A percentile compares a stretch with the other conserved stretches of the same genome.
These are phyloP conservation scores for barley (Hordeum vulgare) DNA, from an alignment of 176 grass and related monocot species.

Conservation along the genomic window DNA sequence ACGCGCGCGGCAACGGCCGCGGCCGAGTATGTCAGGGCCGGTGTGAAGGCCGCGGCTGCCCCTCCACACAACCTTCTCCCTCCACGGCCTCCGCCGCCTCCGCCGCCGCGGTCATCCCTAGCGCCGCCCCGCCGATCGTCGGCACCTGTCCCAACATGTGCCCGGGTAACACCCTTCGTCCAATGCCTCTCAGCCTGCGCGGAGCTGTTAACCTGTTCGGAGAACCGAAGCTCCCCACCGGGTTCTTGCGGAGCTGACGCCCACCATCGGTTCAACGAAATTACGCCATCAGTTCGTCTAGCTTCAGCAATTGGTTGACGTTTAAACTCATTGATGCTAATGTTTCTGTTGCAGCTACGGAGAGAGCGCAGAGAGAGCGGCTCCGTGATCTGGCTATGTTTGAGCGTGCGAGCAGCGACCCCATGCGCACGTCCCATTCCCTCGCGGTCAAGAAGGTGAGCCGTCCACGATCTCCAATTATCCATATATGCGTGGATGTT, in stretches of 20 bases:
- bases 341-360: constrained; percentile 45
- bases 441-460: constrained; percentile 91
- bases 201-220: not conserved
- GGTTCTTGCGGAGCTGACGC: not conserved
- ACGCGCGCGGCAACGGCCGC: not conserved
- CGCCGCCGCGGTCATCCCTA: not conserved
- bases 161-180: constrained; percentile 41
- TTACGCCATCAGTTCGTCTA: not conserved
- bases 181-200: not conserved
- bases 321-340: not conserved
- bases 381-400: constrained; percentile 81
- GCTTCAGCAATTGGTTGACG: not conserved
- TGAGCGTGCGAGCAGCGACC: constrained; percentile 57
- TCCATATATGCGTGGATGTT: not conserved
- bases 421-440: constrained; percentile 45
- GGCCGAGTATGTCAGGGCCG: constrained; percentile 19
- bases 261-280: constrained; percentile 11
- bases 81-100: not conserved
- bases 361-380: constrained; percentile 70
- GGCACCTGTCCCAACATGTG: constrained; percentile 92
- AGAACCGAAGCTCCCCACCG: not conserved
- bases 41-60: not conserved
- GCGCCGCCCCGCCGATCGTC: constrained; percentile 25
- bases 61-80: constrained; percentile 9
- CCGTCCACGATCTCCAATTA: not conserved